Base-by-base conservation (phyloP, 2,329 filamentous ascomycete species). In the Colletotrichum sp. region DNA sequence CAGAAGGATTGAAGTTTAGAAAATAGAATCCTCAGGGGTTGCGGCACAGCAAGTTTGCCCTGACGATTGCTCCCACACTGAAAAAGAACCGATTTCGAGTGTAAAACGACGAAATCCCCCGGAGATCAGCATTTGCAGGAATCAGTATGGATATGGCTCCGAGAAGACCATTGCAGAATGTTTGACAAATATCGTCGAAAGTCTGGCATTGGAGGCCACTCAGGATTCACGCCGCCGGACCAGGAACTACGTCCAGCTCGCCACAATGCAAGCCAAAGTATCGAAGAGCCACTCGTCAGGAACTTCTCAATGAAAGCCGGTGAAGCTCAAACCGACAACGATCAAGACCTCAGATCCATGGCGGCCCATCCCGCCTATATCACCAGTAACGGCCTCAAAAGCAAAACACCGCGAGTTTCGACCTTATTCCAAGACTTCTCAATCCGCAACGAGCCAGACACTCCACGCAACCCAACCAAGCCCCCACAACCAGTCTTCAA, bases 141-240 rank as follows among this genome's bases (percentile, higher is more conserved):
- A 10, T 8, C 2, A 2, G 0, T 49, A 0, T 21, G 1, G 18
- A 49, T 5, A 4, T 21, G 4, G 6, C 1, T 49, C 18, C 44
- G 4, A 5, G 2, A 24, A 24, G 24, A 24, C 24, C 24, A 24
- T 24, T 24, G 24, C 24, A 26, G 24, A 26, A 52, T 52, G 44
- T 52, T 52, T 21, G 44, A 52, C 44, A 21, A 13, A 0, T 52
- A 21, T 3, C 44, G 44, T 21, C n/a, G 44, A 21, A 52, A 21
- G 44, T 52, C 44, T 8, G 44, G 44, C 44, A 4, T 52, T 21
- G 44, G n/a, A 21, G 44, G 1, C n/a, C n/a, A 13, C 4, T 7
- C n/a, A 21, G 6, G 12, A 2, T 2, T 6, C 44, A 0, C 10
- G 44, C 1, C n/a, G 44, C 44, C 1, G 0, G n/a, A 21, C n/a